Evolutionary conservation across 2,329 filamentous ascomycete genomes (phyloP), one percentile per base, ranked within the genome.

Genomic region (Penicillium sp.): DNA sequence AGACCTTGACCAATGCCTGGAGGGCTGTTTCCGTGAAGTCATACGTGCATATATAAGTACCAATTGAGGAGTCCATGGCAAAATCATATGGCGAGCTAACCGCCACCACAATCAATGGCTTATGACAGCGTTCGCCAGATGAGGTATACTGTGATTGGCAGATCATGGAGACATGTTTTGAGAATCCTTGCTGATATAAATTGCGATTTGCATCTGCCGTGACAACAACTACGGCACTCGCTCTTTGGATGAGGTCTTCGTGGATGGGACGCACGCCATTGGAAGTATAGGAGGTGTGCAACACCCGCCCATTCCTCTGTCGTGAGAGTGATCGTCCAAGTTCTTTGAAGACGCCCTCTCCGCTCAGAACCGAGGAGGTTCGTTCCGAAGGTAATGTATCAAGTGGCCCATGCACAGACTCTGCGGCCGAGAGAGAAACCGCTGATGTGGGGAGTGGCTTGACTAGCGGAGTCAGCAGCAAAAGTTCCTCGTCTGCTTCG

Each of bases 51-150:
- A 97, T 83, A 67, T 97, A 97, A 1, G 92, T 96, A 6, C 90
- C 89, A 38, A 97, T 93, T 0, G 86, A 86, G 61, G 88, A 88
- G 67, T 97, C 93, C 83, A 93, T 91, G 42, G 91, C 91, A 71
- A 97, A 97, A 72, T 97, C 93, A 72, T 97, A 97, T 0, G 93
- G 93, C 0, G 92, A 97, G 74, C 91, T 96, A 63, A 96, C 92
- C 0, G 93, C 89, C 8, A 97, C 88, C 4, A 97, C 93, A 25
- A 97, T 87, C 36, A 97, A 77, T 1, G 92, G 90, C 74, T 96
- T 97, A 72, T 94, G 82, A 10, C 78, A 75, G 55, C 68, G 68
- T 41, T 75, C 73, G 2, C 75, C 75, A 28, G 71, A 68, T 33
- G 68, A 60, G 19, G 72, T 70, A 42, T 68, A 70, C 41, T 77